Base-by-base conservation (phyloP, 2,329 filamentous ascomycete genomes). In the Sporothrix pallida region DNA sequence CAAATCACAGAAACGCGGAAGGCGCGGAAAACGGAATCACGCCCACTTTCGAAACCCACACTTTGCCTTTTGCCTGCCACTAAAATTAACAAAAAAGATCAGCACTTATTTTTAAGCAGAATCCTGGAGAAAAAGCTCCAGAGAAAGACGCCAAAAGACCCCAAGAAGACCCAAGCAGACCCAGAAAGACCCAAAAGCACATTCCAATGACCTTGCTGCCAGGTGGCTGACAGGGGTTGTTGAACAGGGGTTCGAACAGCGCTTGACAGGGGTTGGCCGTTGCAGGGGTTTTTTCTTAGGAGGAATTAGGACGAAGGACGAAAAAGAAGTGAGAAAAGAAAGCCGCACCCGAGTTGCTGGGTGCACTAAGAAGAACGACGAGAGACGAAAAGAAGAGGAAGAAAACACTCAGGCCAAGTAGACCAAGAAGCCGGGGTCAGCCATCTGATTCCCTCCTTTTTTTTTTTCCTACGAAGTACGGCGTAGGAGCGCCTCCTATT, bases 281-380 rank as follows among this genome's bases (percentile, higher is more conserved):
- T 65, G 62, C 31, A 65, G 42, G 37, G 37, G 10, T 60, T 60
- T 60, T 15, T 26, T 26, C 23, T 26, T 26, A 26, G 23, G 23
- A 26, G 23, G 23, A 26, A 26, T 26, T 26, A 26, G 23, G 23
- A 9, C 23, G 3, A 65, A n/a, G n/a, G n/a, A n/a, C n/a, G n/a
- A 4, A 7, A 20, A n/a, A 63, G 6, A 62, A 44, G 62, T 23
- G 62, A 42, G 37, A 48, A 48, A 65, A 65, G 37, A 26, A 44
- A 48, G 42, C 42, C 42, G 62, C 62, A 65, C 42, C 60, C 62
- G 62, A 65, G 62, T 48, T 46, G 42, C 42, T 65, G 62, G 62
- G 42, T 65, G 9, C 62, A 20, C 6, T n/a, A 54, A 54, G 50
- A n/a, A 54, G 20, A 10, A 5, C 17, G 7, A 56, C 7, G 23